These are phyloP conservation scores for Cenchrus americanus DNA, from an alignment of 176 grass and related monocot genomes.

Conservation along the genomic window DNA sequence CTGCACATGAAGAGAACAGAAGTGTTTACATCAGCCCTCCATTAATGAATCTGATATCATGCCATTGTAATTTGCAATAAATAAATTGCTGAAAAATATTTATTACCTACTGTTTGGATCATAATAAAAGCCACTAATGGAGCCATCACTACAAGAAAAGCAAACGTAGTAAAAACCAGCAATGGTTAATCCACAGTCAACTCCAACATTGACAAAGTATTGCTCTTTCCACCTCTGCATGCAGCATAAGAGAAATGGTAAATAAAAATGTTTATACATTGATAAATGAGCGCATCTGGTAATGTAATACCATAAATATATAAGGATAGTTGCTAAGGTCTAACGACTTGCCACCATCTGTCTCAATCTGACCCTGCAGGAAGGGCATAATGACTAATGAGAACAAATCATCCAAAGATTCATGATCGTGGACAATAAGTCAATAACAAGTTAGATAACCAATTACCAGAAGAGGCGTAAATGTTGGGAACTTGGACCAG, in stretches of 20 bases:
- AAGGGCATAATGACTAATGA: slow-evolving; percentile 16
- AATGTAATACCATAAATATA: slow-evolving; percentile 88
- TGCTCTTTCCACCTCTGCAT: slow-evolving; percentile 98
- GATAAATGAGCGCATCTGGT: slow-evolving; percentile 15
- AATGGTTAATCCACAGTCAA: slow-evolving; percentile 91
- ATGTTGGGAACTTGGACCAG: slow-evolving; percentile 93
- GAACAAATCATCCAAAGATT: slow-evolving; percentile 36
- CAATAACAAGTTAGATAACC: slow-evolving; percentile 18
- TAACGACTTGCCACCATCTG: slow-evolving; percentile 84
- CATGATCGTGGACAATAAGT: background rate
- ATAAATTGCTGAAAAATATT: background rate
- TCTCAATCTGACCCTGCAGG: slow-evolving; percentile 82
- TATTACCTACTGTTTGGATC: slow-evolving; percentile 96
- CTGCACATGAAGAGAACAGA: slow-evolving; percentile 49
- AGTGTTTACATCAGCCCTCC: background rate
- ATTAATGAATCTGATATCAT: background rate
- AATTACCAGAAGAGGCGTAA: slow-evolving; percentile 82
- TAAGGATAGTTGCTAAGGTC: slow-evolving; percentile 90
- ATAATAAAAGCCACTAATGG: slow-evolving; percentile 94
- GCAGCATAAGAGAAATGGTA: slow-evolving; percentile 23
- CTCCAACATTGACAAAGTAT: slow-evolving; percentile 96
- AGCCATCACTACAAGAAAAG: slow-evolving; percentile 95
- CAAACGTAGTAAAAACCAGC: slow-evolving; percentile 98
- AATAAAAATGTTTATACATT: slow-evolving; percentile 7
- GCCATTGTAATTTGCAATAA: slow-evolving; percentile 16